Evolutionary conservation across 192 early-diverging fungal species (phyloP), one percentile per base, ranked within the genome.

Genomic region (Anaeromyces robustus): DNA sequence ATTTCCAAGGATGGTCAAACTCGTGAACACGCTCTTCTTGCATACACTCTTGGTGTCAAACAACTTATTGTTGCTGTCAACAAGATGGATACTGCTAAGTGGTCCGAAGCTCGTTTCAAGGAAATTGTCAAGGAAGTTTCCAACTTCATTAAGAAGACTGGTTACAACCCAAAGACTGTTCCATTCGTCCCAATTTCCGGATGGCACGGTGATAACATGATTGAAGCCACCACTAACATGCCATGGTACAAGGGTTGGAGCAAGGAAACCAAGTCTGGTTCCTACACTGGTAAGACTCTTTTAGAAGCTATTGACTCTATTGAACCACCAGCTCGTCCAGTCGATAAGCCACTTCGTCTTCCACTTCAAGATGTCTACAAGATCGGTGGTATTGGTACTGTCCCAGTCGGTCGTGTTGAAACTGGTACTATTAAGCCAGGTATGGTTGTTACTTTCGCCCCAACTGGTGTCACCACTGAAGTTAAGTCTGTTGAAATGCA

Each of bases 41-140:
- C 95, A 83, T 95, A 92, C 94, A 96, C 95, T 86, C 95, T 98
- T 83, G 97, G 97, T 93, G 97, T 98, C 87, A 92, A 89, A 86
- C 97, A 98, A 92, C 92, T 98, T 87, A 96, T 98, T 82, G 96
- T 98, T 83, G 96, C 94, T 87, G 92, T 98, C 89, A 98, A 98
- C 95, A 98, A 98, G 94, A 98, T 98, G 96, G 97, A 98, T 93
- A 91, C 97, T 87, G 92, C 93, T 92, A 92, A 94, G 88, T 98
- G 93, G 92, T 93, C 90, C 86, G 92, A 97, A 90, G 94, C 91
- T 84, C 96, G 97, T 86, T 97, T 93, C 93, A 89, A 92, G 83
- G 96, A 97, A 89, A 97, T 97, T 88, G 90, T 94, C 88, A 96
- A 97, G 92, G 97, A 97, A 87, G 92, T 96, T 81, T 90, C 93